Evolutionary conservation across 2,329 filamentous ascomycete genomes (phyloP).

Genomic region (Colletotrichum agaves): DNA sequence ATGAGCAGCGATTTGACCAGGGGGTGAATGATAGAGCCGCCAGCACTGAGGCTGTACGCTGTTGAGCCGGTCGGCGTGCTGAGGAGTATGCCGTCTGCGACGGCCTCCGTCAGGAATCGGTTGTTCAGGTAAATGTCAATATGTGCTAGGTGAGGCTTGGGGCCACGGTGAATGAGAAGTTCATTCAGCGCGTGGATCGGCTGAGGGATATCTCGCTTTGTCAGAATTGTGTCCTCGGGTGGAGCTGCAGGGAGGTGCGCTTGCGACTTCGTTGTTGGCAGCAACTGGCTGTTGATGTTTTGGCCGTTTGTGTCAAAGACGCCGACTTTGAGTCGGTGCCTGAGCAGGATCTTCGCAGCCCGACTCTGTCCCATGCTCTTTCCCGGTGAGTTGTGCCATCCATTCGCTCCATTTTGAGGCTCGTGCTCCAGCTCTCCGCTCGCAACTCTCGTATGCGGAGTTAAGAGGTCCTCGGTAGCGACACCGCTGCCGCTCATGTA

Average conservation of each 20-base stretch:
- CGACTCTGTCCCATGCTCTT: conserved; percentile 83
- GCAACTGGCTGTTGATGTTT: conserved; percentile 64
- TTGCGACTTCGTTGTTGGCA: conserved; percentile 56
- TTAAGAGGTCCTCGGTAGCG: conserved; percentile 56
- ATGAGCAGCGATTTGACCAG: conserved; percentile 88
- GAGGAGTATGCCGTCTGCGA: conserved; percentile 94
- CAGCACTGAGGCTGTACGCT: conserved; percentile 92
- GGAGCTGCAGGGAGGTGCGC: conserved; percentile 44
- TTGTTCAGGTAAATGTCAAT: conserved; percentile 92
- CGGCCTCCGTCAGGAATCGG: conserved; percentile 90
- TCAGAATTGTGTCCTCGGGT: conserved; percentile 34
- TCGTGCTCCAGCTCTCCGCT: conserved; percentile 43
- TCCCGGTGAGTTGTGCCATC: conserved; percentile 80
- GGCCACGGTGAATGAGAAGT: conserved; percentile 90
- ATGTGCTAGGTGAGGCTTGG: conserved; percentile 88
- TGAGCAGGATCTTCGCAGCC: conserved; percentile 83
- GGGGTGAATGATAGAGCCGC: conserved; percentile 93
- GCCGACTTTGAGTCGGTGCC: conserved; percentile 87
- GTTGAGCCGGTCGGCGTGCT: conserved; percentile 95
- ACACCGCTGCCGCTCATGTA: conserved; percentile 80
- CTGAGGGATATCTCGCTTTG: conserved; percentile 43
- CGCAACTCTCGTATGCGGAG: conserved; percentile 51
- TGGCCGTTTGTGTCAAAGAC: conserved; percentile 78
- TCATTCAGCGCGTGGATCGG: conserved; percentile 87
- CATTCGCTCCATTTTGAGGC: conserved; percentile 42